These are phyloP conservation scores for Beauveria pseudobassiana DNA, from an alignment of 2,329 filamentous ascomycete species.

Conservation along the genomic window DNA sequence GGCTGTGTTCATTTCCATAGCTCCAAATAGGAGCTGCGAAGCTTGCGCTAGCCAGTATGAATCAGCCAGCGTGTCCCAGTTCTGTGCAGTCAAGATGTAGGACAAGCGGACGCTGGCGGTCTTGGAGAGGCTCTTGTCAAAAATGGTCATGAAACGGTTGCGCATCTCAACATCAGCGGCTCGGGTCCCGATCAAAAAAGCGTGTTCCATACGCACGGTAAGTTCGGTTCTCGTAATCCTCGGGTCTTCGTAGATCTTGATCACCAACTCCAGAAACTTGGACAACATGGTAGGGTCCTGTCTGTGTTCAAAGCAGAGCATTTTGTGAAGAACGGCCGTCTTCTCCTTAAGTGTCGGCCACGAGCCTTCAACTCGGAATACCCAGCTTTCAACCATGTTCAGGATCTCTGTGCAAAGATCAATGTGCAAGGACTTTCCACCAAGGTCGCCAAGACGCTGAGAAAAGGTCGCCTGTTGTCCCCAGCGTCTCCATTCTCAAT, in stretches of 20 bases:
- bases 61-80: slow-evolving; percentile 92
- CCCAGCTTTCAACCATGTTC: slow-evolving; percentile 89
- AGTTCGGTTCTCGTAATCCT: slow-evolving; percentile 93
- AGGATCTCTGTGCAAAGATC: slow-evolving; percentile 87
- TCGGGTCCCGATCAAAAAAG: slow-evolving; percentile 90
- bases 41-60: slow-evolving; percentile 97
- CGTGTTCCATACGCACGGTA: slow-evolving; percentile 94
- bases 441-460: slow-evolving; percentile 88
- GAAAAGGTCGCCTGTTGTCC: slow-evolving; percentile 84
- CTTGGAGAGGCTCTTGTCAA: slow-evolving; percentile 90
- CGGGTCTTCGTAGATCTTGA: slow-evolving; percentile 95
- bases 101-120: slow-evolving; percentile 81
- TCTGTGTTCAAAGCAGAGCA: slow-evolving; percentile 89
- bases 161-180: slow-evolving; percentile 95
- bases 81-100: slow-evolving; percentile 85
- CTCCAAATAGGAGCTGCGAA: slow-evolving; percentile 84
- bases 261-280: slow-evolving; percentile 91
- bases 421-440: slow-evolving; percentile 87
- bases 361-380: slow-evolving; percentile 89
- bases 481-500: slow-evolving; percentile 83
- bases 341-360: slow-evolving; percentile 98
- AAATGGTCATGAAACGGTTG: slow-evolving; percentile 92
- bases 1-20: slow-evolving; percentile 74
- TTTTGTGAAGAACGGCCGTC: slow-evolving; percentile 97
- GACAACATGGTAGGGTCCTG: slow-evolving; percentile 76